These are phyloP conservation scores for Tulasnella sp. DNA, from an alignment of 768 basidiomycete genomes.

Conservation along the genomic window DNA sequence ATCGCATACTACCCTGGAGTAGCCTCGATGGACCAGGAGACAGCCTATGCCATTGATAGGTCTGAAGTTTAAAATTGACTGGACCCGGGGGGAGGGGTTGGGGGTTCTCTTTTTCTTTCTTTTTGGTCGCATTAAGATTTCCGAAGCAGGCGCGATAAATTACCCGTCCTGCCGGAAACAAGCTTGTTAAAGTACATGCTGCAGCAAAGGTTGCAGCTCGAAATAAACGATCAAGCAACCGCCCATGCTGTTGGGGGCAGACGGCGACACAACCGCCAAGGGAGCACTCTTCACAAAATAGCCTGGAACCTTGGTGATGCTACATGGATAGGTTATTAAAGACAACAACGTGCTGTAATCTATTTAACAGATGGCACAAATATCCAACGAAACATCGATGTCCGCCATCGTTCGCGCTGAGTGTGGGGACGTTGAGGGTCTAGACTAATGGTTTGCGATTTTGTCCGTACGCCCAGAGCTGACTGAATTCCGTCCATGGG, in stretches of 20 bases:
- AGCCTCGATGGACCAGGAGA: no score
- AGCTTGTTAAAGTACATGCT: neutral
- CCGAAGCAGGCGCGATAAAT: neutral
- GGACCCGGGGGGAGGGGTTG: no score
- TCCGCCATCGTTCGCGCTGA: neutral
- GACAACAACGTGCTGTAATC: neutral
- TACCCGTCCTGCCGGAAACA: neutral
- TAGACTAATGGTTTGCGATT: neutral
- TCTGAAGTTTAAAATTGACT: no score
- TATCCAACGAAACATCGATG: neutral
- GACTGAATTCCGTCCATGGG: neutral
- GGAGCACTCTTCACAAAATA: neutral
- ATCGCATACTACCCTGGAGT: neutral
- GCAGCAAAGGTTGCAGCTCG: neutral
- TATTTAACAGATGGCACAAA: neutral
- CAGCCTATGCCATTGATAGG: no score
- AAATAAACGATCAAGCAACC: neutral
- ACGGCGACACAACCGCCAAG: neutral
- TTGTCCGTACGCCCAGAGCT: neutral
- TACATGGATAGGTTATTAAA: neutral
- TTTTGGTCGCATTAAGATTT: no score
- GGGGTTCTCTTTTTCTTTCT: no score
- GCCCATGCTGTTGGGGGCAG: neutral
- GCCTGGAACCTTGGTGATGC: neutral
- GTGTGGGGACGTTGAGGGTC: neutral